Base-by-base conservation (phyloP, 768 basidiomycete genomes). In the Suillus clintonianus region DNA sequence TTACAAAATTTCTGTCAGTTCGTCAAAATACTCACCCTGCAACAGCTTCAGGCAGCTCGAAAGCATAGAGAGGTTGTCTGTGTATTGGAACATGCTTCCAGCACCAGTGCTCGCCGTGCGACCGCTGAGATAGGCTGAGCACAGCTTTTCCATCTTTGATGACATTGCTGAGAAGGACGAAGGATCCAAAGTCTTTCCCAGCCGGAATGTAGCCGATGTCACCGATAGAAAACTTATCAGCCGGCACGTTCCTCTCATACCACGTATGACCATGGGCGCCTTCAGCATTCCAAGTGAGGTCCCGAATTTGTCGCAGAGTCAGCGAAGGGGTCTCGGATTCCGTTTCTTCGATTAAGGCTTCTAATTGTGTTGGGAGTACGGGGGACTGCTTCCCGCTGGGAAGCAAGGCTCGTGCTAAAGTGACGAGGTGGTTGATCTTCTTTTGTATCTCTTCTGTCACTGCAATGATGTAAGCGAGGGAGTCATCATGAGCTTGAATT, bases 121-220 rank as follows among this genome's bases (percentile, higher is more conserved):
- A 69, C 36, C 62, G 68, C 5, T 62, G 63, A 47, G 70, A 65
- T 6, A 75, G 24, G 15, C 67, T 64, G 24, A 80, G 68, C 13
- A 41, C 56, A 7, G 62, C 72, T 8, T 68, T 57, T 1, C 69
- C 75, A 0, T 79, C 77, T 8, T 75, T 64, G 6, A 80, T 32
- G 4, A 83, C 66, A 62, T 85, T 83, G 32, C 75, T 67, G 45
- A 84, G 65, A 30, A 72, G 64, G 47, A 79, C 73, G 63, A 83
- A 83, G 3, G 76, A 72, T 5, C 65, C 60, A 69, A 82, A 82
- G 32, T 74, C 74, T 50, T 70, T 69, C 7, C 75, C 76, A 0
- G 62, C 54, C 0, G 78, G 78, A 39, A 83, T 68, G 61, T 82
- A 84, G 17, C 83, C 83, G 30, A 82, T 65, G 62, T 85, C 83